Base-by-base conservation (phyloP, 768 basidiomycete species). In the Lactarius quietus region DNA sequence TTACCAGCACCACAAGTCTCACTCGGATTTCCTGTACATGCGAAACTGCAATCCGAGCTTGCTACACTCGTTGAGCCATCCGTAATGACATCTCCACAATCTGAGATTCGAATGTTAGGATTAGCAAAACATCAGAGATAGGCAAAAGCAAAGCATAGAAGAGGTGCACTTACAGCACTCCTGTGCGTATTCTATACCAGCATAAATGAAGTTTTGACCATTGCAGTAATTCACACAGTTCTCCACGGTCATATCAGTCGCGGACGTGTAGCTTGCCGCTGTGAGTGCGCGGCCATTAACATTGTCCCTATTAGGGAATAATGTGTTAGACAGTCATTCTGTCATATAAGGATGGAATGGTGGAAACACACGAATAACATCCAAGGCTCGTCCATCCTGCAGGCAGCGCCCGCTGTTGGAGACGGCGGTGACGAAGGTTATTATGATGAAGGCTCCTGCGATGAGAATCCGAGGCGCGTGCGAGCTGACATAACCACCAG, bases 111-210 rank as follows among this genome's bases (percentile, higher is more conserved):
- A 65, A 36, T 41, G 26, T 17, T 59, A 23, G 43, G 23, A 29
- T 38, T 51, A 61, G 56, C 26, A 61, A 45, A 57, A 52, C 23
- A 35, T 28, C 31, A 0, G 45, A 51, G 1, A 51, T 26, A 9
- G 17, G 36, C 36, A 39, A 5, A 31, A 43, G 1, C 14, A 14
- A 59, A n/a, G n/a, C n/a, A n/a, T n/a, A n/a, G n/a, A 54, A 33
- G 31, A n/a, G 4, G 53, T 43, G 29, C 26, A 71, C 82, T 64
- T 73, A 87, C 86, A 87, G 76, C 86, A 88, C 74, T 88, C 83
- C 65, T 81, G 77, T n/a, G 79, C 82, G 67, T 80, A 91, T 74
- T 92, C 90, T 18, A 85, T 79, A 17, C 91, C 91, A 18, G 90
- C 88, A 68, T 83, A 90, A 63, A 86, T 74, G 72, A 78, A 89